Evolutionary conservation across 805 yeast species (phyloP).

Genomic region (Diddensiella santjacobensis): DNA sequence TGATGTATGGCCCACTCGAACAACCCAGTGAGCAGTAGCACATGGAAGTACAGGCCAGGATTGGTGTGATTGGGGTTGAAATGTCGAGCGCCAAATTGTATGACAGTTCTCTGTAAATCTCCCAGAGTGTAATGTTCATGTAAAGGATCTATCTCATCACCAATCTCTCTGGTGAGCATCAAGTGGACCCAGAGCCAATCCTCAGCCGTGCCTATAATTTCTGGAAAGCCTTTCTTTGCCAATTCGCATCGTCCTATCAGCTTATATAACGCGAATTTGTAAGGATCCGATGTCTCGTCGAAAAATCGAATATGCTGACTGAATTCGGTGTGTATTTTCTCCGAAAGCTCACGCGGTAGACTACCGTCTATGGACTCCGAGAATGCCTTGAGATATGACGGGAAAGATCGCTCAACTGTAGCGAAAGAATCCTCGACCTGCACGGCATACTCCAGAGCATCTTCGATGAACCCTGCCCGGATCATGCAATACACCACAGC

Average conservation of each 20-base stretch:
- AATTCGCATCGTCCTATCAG: conserved; percentile 86
- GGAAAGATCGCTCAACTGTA: conserved; percentile 81
- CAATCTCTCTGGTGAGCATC: conserved; percentile 61
- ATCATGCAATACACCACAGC: conserved; percentile 79
- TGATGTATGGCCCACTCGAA: conserved; percentile 77
- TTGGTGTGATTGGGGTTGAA: conserved; percentile 59
- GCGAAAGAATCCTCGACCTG: conserved; percentile 69
- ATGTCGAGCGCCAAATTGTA: conserved; percentile 67
- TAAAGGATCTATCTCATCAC: conserved; percentile 43
- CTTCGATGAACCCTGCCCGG: conserved; percentile 77
- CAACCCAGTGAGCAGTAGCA: conserved; percentile 69
- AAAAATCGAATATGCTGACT: conserved; percentile 71
- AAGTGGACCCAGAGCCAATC: conserved; percentile 98
- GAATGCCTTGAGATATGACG: conserved; percentile 70
- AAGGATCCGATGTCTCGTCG: conserved; percentile 76
- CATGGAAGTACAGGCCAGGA: conserved; percentile 70
- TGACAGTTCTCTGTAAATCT: conserved; percentile 69
- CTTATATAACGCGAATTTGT: conserved; percentile 84
- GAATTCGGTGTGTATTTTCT: conserved; percentile 73
- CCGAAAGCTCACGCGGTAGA: conserved; percentile 63
- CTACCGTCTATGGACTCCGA: conserved; percentile 50
- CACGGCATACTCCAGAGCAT: conserved; percentile 66
- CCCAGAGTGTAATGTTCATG: conserved; percentile 67
- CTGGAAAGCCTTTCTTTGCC: conserved; percentile 63
- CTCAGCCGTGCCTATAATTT: conserved; percentile 72